These are phyloP conservation scores for Dendrobium chrysotoxum DNA, from an alignment of 106 monocot genomes.

Conservation along the genomic window DNA sequence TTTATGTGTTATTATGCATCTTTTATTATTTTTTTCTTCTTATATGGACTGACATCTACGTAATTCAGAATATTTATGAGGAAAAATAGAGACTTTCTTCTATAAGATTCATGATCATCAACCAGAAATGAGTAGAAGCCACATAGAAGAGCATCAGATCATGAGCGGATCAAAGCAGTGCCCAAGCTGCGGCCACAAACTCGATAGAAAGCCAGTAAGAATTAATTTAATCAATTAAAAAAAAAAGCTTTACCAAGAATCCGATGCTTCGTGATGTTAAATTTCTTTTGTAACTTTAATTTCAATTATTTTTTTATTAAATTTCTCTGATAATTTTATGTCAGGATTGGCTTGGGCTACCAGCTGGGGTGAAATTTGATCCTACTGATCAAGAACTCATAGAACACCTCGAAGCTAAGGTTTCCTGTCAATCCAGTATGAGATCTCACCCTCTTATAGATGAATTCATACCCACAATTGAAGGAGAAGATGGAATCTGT, in stretches of 20 bases:
- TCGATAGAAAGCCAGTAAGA: conserved; percentile 49
- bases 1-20: neutral
- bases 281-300: too few relatives aligned
- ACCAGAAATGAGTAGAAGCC: conserved; percentile 32
- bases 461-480: conserved; percentile 88
- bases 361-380: conserved; percentile 89
- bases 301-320: neutral
- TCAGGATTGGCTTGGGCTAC: conserved; percentile 71
- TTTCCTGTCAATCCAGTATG: conserved; percentile 20
- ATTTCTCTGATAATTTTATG: neutral
- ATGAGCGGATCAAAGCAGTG: conserved; percentile 61
- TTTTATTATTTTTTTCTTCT: neutral
- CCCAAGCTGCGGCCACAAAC: conserved; percentile 73
- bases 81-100: neutral
- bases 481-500: conserved; percentile 89
- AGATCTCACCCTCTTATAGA: conserved; percentile 86
- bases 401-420: conserved; percentile 83
- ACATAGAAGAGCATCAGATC: conserved; percentile 71
- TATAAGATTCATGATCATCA: neutral
- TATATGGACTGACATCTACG: neutral
- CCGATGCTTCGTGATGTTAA: neutral
- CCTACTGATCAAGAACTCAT: conserved; percentile 92
- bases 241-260: neutral
- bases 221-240: neutral
- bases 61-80: conserved; percentile 3